These are phyloP conservation scores for Magnusiomyces fungicola DNA, from an alignment of 1,139 yeast genomes.

Conservation along the genomic window DNA sequence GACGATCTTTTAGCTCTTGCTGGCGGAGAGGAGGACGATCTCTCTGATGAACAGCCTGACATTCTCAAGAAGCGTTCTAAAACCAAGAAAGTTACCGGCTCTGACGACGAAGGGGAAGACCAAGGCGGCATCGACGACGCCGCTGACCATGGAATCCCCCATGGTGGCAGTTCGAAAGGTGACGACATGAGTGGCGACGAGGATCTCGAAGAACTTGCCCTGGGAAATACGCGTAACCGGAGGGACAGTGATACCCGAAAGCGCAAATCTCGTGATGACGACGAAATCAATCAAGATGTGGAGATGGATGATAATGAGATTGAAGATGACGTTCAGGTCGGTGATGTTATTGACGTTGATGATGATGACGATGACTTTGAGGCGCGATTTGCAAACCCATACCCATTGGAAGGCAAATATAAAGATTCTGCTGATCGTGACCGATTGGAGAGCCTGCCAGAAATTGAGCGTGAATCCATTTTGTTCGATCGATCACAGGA, in stretches of 20 bases:
- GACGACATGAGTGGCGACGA: conserved; percentile 20
- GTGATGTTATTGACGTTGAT: conserved; percentile 33
- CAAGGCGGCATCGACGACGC: conserved; percentile 29
- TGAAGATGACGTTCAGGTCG: conserved; percentile 32
- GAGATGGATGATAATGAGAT: conserved; percentile 18
- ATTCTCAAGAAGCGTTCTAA: neutral
- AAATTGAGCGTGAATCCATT: conserved; percentile 83
- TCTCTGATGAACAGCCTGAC: conserved; percentile 19
- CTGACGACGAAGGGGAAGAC: conserved; percentile 32
- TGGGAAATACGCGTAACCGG: conserved; percentile 7
- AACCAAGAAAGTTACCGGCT: neutral
- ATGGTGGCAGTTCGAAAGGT: conserved; percentile 17
- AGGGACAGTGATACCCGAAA: neutral
- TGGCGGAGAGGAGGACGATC: conserved; percentile 49
- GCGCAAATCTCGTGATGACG: conserved; percentile 23
- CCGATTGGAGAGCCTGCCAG: conserved; percentile 66
- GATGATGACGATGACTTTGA: conserved; percentile 40
- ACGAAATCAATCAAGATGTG: conserved; percentile 20
- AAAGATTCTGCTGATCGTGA: conserved; percentile 74
- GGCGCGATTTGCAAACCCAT: conserved; percentile 53
- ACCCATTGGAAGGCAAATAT: conserved; percentile 89
- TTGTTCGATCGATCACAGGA: conserved; percentile 90
- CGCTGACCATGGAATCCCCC: conserved; percentile 14
- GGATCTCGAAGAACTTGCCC: conserved; percentile 33
- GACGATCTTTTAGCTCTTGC: conserved; percentile 91